Conservation (phyloP, 345 rosid species). For the Excoecaria cochinchinensis region DNA sequence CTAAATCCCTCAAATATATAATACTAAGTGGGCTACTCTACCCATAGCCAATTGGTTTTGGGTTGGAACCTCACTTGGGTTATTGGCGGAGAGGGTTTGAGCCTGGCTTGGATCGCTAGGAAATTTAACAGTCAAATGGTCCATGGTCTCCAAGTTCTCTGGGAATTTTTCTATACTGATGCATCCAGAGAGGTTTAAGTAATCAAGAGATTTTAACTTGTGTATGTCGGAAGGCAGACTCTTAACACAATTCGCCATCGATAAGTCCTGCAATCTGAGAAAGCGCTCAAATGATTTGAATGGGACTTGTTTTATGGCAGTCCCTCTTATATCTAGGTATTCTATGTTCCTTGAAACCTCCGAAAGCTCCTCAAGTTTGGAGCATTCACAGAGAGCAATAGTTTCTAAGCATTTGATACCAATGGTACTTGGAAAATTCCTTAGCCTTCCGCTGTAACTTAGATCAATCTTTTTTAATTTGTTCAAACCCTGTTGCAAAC, state of each 20-base stretch:
- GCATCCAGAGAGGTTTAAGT: neutral
- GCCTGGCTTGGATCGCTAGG: too few species aligned
- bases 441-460: neutral
- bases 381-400: neutral
- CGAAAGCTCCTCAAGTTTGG: neutral
- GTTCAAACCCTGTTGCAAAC: neutral
- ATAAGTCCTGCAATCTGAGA: neutral
- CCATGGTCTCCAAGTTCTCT: conserved; percentile 6
- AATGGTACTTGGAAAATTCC: conserved; percentile 1
- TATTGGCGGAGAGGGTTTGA: too few species aligned
- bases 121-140: too few species aligned
- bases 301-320: neutral
- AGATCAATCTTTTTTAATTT: neutral
- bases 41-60: too few species aligned
- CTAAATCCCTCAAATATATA: too few species aligned
- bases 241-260: neutral
- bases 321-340: neutral
- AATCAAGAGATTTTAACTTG: conserved; percentile 4
- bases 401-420: neutral
- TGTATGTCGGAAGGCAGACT: neutral
- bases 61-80: too few species aligned
- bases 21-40: too few species aligned
- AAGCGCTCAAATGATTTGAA: neutral
- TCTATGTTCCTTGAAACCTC: neutral
- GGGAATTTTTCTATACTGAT: conserved; percentile 1